Base-by-base conservation (phyloP, 768 basidiomycete species). In the Arthromyces matolae region DNA sequence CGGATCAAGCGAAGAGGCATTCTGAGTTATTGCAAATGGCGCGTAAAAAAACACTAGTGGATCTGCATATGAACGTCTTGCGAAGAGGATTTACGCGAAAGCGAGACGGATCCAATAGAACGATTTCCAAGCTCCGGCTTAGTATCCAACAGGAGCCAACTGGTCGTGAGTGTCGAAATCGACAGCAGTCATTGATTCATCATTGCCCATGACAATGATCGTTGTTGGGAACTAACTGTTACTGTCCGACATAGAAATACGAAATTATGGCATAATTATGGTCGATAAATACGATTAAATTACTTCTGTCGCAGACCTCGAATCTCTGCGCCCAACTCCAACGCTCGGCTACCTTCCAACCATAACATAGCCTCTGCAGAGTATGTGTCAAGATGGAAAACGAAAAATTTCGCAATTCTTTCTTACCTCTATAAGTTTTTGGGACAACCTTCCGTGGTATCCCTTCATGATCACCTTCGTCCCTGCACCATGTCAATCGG, bases 301-400 rank as follows among this genome's bases (percentile, higher is more conserved):
- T 41, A 40, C n/a, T 44, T 37, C 45, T 52, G 47, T 42, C 60
- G 53, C 35, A 57, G 16, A 7, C 65, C 67, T 34, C 71, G 58
- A 25, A 91, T 87, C 57, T 83, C 80, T 25, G 76, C 75, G 3
- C 86, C 86, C 35, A 87, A 65, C 59, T 84, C 82, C 6, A 90
- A 68, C 2, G 87, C 81, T 5, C 89, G 72, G 49, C 77, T 79
- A 0, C 84, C 89, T 62, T 92, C 89, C 19, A 93, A 66, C 83
- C 88, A 93, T 20, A 81, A 65, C 89, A 93, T 93, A 5, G 86
- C 83, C 62, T 92, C 91, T 83, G 65, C 28, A 49, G 52, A 60
- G 46, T 48, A 56, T 47, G 8, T 50, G 50, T 25, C 52, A 54
- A 54, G 27, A 18, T 24, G 12, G 24, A 31, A 13, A 14, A 16